Evolutionary conservation across 306 rosid species (phyloP), one percentile per base, ranked within the genome.

Genomic region (Trifolium subterraneum): DNA sequence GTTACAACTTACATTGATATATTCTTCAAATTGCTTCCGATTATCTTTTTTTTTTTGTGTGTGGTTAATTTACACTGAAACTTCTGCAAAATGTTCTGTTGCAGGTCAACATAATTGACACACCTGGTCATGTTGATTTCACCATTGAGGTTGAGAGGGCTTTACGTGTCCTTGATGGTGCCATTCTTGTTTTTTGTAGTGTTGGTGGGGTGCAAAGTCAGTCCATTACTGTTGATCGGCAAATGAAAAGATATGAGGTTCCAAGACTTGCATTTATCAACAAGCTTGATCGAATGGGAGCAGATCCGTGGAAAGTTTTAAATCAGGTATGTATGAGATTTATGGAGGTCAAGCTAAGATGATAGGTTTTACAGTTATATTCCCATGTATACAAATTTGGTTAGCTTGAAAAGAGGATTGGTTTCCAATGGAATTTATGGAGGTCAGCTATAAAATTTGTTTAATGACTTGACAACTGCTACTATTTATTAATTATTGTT

Each of bases 121-220:
- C 97, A 42, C 99, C 99, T 74, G 97, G 99, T 73, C 99, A 94
- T 12, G 99, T 94, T 71, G 99, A 94, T 73, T 94, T 92, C 86
- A 92, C 99, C 69, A 92, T 94, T 47, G 99, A 94, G 85, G 99
- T 94, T 36, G 99, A 94, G 84, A 88, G 99, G 85, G 99, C 99
- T 75, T 77, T 94, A 87, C 99, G 93, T 62, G 97, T 92, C 61
- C 97, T 94, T 77, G 99, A 94, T 85, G 99, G 99, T 84, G 99
- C 99, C 71, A 85, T 94, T 79, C 99, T 94, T 75, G 99, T 94
- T 65, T 92, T 94, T 48, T 92, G 99, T 82, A 94, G 99, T 74
- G 99, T 94, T 78, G 99, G 97, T 69, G 97, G 97, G 50, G 99
- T 94, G 82, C 99, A 94, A 75, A 94, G 97, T 86, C 99, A 94